A percentile compares a stretch with the other conserved stretches of the same genome.
Conservation (phyloP, 1,139 yeast species). For the Pichia cactophila region DNA sequence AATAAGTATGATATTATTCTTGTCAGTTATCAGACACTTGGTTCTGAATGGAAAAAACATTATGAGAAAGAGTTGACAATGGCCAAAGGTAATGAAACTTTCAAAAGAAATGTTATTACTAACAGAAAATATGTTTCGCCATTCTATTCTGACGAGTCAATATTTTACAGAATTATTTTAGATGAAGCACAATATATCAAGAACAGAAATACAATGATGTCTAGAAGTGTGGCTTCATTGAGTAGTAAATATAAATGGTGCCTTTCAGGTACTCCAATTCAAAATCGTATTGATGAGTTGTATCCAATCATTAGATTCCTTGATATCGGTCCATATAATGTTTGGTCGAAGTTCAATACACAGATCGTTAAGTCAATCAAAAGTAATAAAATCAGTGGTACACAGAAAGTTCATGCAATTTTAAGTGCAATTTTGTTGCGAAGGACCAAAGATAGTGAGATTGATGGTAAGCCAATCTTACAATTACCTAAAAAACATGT, state of each 20-base stretch:
- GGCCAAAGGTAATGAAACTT: slow-evolving; percentile 23
- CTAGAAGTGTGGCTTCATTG: slow-evolving; percentile 59
- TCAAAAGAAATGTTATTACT: slow-evolving; percentile 29
- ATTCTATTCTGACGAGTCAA: slow-evolving; percentile 48
- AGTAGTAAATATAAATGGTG: slow-evolving; percentile 61
- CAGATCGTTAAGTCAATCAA: slow-evolving; percentile 58
- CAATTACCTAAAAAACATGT: slow-evolving; percentile 61
- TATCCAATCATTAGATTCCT: slow-evolving; percentile 71
- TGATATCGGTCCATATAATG: slow-evolving; percentile 57
- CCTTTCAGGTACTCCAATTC: slow-evolving; percentile 92
- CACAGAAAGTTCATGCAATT: slow-evolving; percentile 42
- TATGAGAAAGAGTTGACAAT: slow-evolving; percentile 33
- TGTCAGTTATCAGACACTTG: slow-evolving; percentile 70
- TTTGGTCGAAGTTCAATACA: slow-evolving; percentile 47
- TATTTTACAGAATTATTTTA: slow-evolving; percentile 61
- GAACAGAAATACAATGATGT: slow-evolving; percentile 58
- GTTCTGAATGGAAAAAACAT: slow-evolving; percentile 64
- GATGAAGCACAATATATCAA: slow-evolving; percentile 93
- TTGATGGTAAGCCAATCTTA: slow-evolving; percentile 76
- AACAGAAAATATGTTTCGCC: slow-evolving; percentile 50
- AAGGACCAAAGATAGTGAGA: slow-evolving; percentile 63
- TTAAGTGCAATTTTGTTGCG: slow-evolving; percentile 72
- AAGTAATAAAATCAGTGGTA: slow-evolving; percentile 30
- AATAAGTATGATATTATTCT: slow-evolving; percentile 61
- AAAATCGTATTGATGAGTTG: slow-evolving; percentile 74